Percentiles rank a stretch among this genome's conserved stretches.
phyloP scores from a whole-genome alignment of 495 filamentous ascomycete species.

The Tuber umbilicatum region DNA sequence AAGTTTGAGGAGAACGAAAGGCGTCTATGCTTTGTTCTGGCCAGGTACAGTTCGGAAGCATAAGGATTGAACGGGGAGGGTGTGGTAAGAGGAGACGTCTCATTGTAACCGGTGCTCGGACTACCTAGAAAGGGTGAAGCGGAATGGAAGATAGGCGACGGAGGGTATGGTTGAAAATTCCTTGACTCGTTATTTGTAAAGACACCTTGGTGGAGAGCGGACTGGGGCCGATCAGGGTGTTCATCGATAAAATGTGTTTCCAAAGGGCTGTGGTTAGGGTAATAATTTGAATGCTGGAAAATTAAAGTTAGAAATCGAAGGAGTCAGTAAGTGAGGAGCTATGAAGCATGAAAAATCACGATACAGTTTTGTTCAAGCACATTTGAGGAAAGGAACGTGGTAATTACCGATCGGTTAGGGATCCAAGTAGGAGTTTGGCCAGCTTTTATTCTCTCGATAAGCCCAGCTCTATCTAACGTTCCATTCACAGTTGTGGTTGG shows the following conservation, averaged over 20 bases:
- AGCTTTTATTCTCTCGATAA: constrained; percentile 80
- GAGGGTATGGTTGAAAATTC: constrained; percentile 18
- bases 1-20: constrained; percentile 74
- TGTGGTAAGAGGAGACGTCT: constrained; percentile 48
- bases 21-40: constrained; percentile 20
- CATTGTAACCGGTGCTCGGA: constrained; percentile 11
- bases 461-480: constrained; percentile 58
- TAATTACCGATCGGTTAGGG: constrained; percentile 58
- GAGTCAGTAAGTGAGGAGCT: constrained; percentile 20
- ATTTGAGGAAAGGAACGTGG: constrained; percentile 5
- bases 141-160: constrained; percentile 14
- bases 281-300: constrained; percentile 37
- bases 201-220: constrained; percentile 39
- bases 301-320: constrained; percentile 26
- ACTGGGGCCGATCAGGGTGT: constrained; percentile 38
- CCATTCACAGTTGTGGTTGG: constrained; percentile 32
- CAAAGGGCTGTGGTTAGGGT: constrained; percentile 31
- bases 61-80: constrained; percentile 44
- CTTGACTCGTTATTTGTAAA: constrained; percentile 33
- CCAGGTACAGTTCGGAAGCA: constrained; percentile 31
- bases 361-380: constrained; percentile 9
- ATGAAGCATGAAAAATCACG: constrained; percentile 24
- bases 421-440: constrained; percentile 72
- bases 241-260: constrained; percentile 36
- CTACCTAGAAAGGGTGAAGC: constrained; percentile 34